phyloP scores from a whole-genome alignment of 768 basidiomycete species.

The Boletus coccyginus region DNA sequence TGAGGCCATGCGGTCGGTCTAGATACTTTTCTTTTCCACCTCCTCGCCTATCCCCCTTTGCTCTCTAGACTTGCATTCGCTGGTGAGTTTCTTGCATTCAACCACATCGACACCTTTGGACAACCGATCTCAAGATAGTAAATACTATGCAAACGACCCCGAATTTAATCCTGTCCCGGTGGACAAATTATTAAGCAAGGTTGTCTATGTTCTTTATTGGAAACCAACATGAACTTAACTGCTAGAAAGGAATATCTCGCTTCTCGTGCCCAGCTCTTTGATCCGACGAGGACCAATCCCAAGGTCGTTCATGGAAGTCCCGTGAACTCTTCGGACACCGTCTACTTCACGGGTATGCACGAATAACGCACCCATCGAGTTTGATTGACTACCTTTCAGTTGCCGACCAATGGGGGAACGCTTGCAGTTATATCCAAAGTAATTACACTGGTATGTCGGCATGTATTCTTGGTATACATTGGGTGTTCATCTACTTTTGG shows the following conservation, averaged over 20 bases:
- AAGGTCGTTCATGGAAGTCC: slow-evolving; percentile 77
- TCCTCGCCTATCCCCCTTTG: neutral
- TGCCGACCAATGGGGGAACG: slow-evolving; percentile 85
- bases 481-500: slow-evolving; percentile 2
- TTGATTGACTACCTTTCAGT: slow-evolving; percentile 40
- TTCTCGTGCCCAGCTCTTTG: slow-evolving; percentile 75
- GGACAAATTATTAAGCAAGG: slow-evolving; percentile 81
- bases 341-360: slow-evolving; percentile 79
- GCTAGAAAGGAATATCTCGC: slow-evolving; percentile 74
- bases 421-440: slow-evolving; percentile 86
- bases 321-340: slow-evolving; percentile 84
- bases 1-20: slow-evolving; percentile 72
- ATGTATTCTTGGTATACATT: neutral
- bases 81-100: slow-evolving; percentile 42
- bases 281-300: slow-evolving; percentile 63
- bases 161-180: slow-evolving; percentile 76
- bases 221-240: neutral
- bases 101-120: neutral
- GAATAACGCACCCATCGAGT: neutral
- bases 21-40: neutral
- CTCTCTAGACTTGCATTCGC: slow-evolving; percentile 61
- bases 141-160: slow-evolving; percentile 92
- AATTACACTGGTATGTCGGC: slow-evolving; percentile 68
- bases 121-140: slow-evolving; percentile 54
- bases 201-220: slow-evolving; percentile 21